A percentile compares a stretch with the other conserved stretches of the same genome.
Conservation (phyloP, 2,329 filamentous ascomycete genomes). For the Corniculantispora saksenae region DNA sequence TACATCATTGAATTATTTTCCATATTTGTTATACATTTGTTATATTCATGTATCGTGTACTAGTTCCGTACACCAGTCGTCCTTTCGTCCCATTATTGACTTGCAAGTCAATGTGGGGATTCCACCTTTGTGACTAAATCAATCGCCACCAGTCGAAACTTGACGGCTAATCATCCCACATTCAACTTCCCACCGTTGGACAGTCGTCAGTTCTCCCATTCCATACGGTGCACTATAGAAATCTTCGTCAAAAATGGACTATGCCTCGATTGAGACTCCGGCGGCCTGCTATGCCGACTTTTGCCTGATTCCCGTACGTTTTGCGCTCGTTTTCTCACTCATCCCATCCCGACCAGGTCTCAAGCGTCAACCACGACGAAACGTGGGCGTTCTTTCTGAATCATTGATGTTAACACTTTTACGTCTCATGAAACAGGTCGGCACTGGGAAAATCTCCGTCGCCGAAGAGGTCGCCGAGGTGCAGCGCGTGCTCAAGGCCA, state of each 20-base stretch:
- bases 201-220: no score
- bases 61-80: no score
- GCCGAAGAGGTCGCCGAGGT: slow-evolving; percentile 85
- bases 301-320: slow-evolving; percentile 76
- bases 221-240: no score
- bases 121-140: background rate
- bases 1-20: no score
- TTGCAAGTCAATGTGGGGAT: slow-evolving; percentile 1
- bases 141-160: background rate
- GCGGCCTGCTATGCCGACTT: slow-evolving; percentile 83
- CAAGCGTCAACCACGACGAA: background rate
- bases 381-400: no score
- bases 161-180: background rate
- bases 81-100: no score
- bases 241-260: slow-evolving; percentile 32
- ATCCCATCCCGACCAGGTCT: no score
- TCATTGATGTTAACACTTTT: no score
- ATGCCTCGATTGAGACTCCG: slow-evolving; percentile 62
- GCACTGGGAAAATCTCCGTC: slow-evolving; percentile 74
- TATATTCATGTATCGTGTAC: no score
- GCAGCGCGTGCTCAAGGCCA: slow-evolving; percentile 79
- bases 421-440: slow-evolving; percentile 57
- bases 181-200: background rate
- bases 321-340: background rate
- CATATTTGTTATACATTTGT: no score